Percentiles rank a stretch among this genome's conserved stretches.
Conservation (phyloP, 768 basidiomycete species). For the Amanita rimosa region DNA sequence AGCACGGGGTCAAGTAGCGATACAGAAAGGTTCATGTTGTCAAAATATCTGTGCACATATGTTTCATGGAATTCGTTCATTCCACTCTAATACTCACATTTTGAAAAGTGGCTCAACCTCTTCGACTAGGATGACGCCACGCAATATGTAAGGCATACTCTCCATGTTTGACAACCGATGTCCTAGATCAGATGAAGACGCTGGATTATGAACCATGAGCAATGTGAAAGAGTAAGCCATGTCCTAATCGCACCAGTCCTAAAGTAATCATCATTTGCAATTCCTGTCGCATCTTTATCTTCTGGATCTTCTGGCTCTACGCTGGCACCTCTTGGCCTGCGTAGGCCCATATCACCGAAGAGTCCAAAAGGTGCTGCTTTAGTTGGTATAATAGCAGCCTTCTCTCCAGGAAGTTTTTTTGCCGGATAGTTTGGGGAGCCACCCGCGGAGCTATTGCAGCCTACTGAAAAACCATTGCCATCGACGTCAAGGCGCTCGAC, state of each 20-base stretch:
- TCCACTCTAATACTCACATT: conserved; percentile 32
- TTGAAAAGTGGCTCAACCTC: conserved; percentile 67
- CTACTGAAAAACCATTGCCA: conserved; percentile 16
- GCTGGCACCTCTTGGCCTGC: conserved; percentile 25
- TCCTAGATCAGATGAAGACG: conserved; percentile 28
- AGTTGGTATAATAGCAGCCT: conserved; percentile 46
- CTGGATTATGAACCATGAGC: conserved; percentile 15
- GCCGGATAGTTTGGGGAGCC: conserved; percentile 17
- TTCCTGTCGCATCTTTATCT: conserved; percentile 40
- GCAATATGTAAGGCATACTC: conserved; percentile 54
- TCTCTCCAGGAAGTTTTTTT: conserved; percentile 30
- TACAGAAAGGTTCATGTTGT: conserved; percentile 68
- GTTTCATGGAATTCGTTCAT: not conserved
- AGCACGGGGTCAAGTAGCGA: conserved; percentile 73
- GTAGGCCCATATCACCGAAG: conserved; percentile 51
- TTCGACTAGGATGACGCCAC: conserved; percentile 46
- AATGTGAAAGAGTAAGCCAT: not conserved
- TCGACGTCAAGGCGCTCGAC: conserved; percentile 30
- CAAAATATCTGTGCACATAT: conserved; percentile 45
- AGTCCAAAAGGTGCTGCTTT: conserved; percentile 65
- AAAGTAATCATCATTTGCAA: conserved; percentile 63
- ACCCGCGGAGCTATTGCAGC: conserved; percentile 21
- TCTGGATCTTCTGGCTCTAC: conserved; percentile 32
- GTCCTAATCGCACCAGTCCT: conserved; percentile 34
- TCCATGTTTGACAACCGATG: conserved; percentile 24